phyloP scores from a whole-genome alignment of 768 basidiomycete genomes.

The Boletus tomentosulus region DNA sequence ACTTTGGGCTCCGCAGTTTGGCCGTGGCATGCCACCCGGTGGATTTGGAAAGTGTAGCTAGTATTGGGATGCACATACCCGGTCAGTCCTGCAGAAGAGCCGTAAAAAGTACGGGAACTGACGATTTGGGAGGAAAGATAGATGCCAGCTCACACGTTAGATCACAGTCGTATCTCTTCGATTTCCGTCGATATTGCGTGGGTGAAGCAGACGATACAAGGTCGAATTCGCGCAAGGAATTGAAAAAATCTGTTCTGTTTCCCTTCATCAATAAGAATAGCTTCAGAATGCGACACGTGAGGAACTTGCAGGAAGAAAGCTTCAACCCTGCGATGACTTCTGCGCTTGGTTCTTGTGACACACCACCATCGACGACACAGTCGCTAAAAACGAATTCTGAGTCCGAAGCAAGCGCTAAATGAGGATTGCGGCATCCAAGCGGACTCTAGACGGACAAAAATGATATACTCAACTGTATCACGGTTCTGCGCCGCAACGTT shows the following conservation, averaged over 20 bases:
- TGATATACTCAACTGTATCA: not conserved
- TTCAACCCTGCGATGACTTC: not conserved
- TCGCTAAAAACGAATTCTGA: not conserved
- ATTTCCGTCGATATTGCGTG: not conserved
- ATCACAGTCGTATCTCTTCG: not conserved
- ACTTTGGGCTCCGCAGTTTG: slow-evolving; percentile 19
- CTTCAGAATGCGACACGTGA: not conserved
- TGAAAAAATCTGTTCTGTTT: not conserved
- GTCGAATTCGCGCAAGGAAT: not conserved
- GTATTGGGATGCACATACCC: slow-evolving; percentile 36
- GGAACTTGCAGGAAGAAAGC: not conserved
- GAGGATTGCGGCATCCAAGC: not conserved
- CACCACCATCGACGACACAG: not conserved
- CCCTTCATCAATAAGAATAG: not conserved
- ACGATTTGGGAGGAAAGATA: not conserved
- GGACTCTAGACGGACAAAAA: not conserved
- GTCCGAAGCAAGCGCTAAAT: not conserved
- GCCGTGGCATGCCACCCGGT: slow-evolving; percentile 30
- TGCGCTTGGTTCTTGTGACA: not conserved
- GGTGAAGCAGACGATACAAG: not conserved
- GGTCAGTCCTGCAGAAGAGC: slow-evolving; percentile 47
- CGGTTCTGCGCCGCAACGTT: not conserved
- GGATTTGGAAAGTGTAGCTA: not conserved
- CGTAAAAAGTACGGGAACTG: slow-evolving; percentile 48
- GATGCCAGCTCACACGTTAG: not conserved